phyloP scores from a whole-genome alignment of 441 rosid species.

The Rhodomyrtus psidioides region DNA sequence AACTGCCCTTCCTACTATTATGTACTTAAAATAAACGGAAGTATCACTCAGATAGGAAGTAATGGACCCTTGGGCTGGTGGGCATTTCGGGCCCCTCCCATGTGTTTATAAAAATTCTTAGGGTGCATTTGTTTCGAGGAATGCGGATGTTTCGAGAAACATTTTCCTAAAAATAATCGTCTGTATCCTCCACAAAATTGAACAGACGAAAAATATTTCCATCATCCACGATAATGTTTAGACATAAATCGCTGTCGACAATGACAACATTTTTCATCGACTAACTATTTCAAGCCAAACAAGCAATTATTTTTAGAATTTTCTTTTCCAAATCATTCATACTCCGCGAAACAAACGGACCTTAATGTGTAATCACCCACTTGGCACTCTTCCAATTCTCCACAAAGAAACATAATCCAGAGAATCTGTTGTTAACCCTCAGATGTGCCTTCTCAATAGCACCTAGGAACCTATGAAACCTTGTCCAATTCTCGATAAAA shows the following conservation, averaged over 20 bases:
- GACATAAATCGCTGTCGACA: too few species aligned
- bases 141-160: too few species aligned
- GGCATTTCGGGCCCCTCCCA: neutral
- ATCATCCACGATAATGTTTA: too few species aligned
- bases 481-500: neutral
- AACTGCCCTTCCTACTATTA: neutral
- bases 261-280: too few species aligned
- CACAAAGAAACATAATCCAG: neutral
- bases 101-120: neutral
- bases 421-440: neutral
- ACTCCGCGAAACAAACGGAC: too few species aligned
- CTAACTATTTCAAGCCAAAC: too few species aligned
- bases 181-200: too few species aligned
- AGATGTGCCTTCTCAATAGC: neutral
- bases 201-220: too few species aligned
- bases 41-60: neutral
- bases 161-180: too few species aligned
- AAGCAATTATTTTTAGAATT: too few species aligned
- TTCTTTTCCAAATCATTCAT: too few species aligned
- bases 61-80: neutral
- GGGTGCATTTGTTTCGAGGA: too few species aligned
- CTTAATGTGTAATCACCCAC: neutral
- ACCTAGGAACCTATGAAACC: neutral
- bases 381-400: neutral
- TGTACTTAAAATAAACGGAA: neutral